A percentile compares a stretch with the other conserved stretches of the same genome.
These are phyloP conservation scores for Amaranthus tricolor DNA, from an alignment of 179 eudicot species.

Conservation along the genomic window DNA sequence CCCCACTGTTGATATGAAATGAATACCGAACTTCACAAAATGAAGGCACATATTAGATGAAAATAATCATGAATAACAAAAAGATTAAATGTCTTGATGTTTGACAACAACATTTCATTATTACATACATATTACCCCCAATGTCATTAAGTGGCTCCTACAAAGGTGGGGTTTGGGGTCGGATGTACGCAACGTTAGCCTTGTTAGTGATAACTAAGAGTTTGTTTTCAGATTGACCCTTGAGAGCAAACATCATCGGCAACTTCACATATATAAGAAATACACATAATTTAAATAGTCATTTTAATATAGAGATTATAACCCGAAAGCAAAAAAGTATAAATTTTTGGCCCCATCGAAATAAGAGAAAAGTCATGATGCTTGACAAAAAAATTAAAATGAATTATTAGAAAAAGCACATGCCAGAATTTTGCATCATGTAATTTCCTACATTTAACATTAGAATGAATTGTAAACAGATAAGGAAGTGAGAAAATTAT, in stretches of 20 bases:
- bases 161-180: no score
- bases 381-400: neutral
- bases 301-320: no score
- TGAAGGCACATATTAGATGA: constrained; percentile 3
- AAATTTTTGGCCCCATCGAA: no score
- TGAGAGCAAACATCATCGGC: no score
- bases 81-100: neutral
- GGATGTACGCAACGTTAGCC: no score
- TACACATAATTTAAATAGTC: no score
- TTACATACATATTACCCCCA: no score
- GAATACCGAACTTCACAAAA: constrained; percentile 32
- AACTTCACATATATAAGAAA: no score
- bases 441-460: neutral
- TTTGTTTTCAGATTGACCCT: no score
- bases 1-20: constrained; percentile 44
- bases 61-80: neutral
- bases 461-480: neutral
- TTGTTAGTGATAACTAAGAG: no score
- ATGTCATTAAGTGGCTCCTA: no score
- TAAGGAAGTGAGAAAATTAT: neutral
- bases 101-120: neutral
- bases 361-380: neutral
- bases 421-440: neutral
- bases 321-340: no score
- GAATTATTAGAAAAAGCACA: neutral